Percentiles rank a stretch among this genome's conserved stretches.
Evolutionary conservation across 2,329 filamentous ascomycete species (phyloP).

Genomic region (Claviceps quebecensis): DNA sequence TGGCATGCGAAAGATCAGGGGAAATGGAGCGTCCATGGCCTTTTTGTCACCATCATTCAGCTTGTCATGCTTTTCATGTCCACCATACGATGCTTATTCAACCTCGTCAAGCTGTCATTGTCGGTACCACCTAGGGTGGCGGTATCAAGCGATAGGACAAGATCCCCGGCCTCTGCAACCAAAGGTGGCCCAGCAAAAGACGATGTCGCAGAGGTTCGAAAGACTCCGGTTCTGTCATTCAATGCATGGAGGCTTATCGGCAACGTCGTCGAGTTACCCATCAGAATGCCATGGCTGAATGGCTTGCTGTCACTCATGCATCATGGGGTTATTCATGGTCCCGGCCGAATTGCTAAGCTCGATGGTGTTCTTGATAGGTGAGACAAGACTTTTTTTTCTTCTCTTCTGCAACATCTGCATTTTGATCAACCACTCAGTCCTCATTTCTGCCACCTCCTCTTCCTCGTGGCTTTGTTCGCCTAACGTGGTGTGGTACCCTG

Average conservation of each 20-base stretch:
- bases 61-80: slow-evolving; percentile 42
- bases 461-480: slow-evolving; percentile 9
- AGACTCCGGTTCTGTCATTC: slow-evolving; percentile 61
- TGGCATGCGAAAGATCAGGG: slow-evolving; percentile 8
- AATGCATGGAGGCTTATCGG: slow-evolving; percentile 61
- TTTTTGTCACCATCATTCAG: slow-evolving; percentile 45
- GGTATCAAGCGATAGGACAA: slow-evolving; percentile 12
- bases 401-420: slow-evolving; percentile 8
- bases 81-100: slow-evolving; percentile 50
- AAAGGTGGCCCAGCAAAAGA: slow-evolving; percentile 3
- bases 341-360: slow-evolving; percentile 58
- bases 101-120: slow-evolving; percentile 51
- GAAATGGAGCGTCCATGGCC: slow-evolving; percentile 27
- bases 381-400: slow-evolving; percentile 24
- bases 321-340: slow-evolving; percentile 57
- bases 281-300: slow-evolving; percentile 82
- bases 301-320: slow-evolving; percentile 64
- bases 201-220: slow-evolving; percentile 12
- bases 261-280: slow-evolving; percentile 57
- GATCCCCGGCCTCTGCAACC: background rate
- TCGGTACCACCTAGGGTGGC: slow-evolving; percentile 44
- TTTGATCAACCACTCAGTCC: background rate
- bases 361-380: slow-evolving; percentile 84
- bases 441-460: background rate
- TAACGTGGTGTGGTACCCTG: slow-evolving; percentile 27